Evolutionary conservation across 2,329 filamentous ascomycete genomes (phyloP), one percentile per base, ranked within the genome.

Genomic region (Fusarium liriodendri): DNA sequence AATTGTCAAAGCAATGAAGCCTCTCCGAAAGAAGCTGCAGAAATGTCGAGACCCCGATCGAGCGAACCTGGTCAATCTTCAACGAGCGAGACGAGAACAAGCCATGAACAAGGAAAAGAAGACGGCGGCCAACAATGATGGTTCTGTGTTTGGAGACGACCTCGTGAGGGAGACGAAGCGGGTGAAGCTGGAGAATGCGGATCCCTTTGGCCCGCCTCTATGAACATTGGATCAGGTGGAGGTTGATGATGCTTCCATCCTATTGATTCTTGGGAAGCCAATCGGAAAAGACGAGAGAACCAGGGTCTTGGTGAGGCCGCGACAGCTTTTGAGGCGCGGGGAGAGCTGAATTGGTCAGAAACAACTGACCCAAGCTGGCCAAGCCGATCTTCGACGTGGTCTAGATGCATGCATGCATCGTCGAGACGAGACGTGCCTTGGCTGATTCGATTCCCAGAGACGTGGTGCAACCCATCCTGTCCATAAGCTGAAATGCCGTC

Each of bases 1-100:
- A 65, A 83, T 79, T 11, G 73, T 82, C 62, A 84, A 83, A 52
- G 79, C 79, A 5, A 86, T 91, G 74, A 89, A 89, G 47, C 87
- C 88, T 0, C 82, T 94, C 14, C 87, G 90, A 18, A 90, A 88
- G 82, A 95, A 94, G 80, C 85, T 95, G n/a, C 90, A 89, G 69
- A 89, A 88, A 76, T 95, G 93, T 76, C 87, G 91, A 66, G 93
- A 96, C 77, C 93, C 93, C 0, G 92, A 94, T 75, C 90, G 93
- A 65, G 90, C 89, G 50, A 92, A 95, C 80, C 82, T 95, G 5
- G 91, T 95, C 20, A 91, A 90, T 57, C 83, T 93, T 60, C 91
- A 94, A 77, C 88, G 88, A 72, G 89, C 90, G 22, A 88, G 92
- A 76, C 90, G 90, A 57, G 89, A 91, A 76, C 84, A 87, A 68